Evolutionary conservation across 495 filamentous ascomycete species (phyloP), one percentile per base, ranked within the genome.

Genomic region (Tuber microsphaerosporum): DNA sequence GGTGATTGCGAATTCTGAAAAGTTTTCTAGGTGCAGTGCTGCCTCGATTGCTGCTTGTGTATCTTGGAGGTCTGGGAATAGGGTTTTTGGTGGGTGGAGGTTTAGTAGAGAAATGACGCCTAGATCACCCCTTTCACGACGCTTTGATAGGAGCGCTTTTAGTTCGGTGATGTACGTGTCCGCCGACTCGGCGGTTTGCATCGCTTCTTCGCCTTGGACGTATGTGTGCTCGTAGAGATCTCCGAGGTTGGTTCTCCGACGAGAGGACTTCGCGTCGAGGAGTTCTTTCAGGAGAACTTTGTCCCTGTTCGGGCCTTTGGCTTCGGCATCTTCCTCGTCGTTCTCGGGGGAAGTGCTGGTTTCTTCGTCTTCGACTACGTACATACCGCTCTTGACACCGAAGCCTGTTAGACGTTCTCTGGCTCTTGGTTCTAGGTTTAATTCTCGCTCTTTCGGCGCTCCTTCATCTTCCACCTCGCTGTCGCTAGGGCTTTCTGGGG

Each of bases 31-130:
- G 48, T 22, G 22, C 2, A 56, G 48, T 9, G 10, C 48, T 12
- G 22, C 22, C 9, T 56, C 48, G 22, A 56, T 56, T 56, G 22
- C 48, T 56, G 22, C 10, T n/a, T 56, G 48, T 56, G 48, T n/a
- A 22, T 22, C 22, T 56, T 56, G 48, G 22, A 56, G 48, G 48
- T 56, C 48, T 56, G 48, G 48, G 22, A 56, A n/a, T 20, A 56
- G 9, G 48, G 48, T n/a, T 7, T 12, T 26, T n/a, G 48, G 48
- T 2, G 68, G 73, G 8, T 37, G 68, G 14, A 82, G 75, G 34
- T 79, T 79, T 12, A 79, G 56, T 14, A 81, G 74, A 14, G 74
- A 74, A 17, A 81, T 79, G 8, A 82, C 71, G 0, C 74, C 76
- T 4, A 81, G 70, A 26, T 82, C 74, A 17, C 73, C 75, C 43